These are phyloP conservation scores for Chlorella ohadii DNA, from an alignment of 139 green algal species.

Conservation along the genomic window DNA sequence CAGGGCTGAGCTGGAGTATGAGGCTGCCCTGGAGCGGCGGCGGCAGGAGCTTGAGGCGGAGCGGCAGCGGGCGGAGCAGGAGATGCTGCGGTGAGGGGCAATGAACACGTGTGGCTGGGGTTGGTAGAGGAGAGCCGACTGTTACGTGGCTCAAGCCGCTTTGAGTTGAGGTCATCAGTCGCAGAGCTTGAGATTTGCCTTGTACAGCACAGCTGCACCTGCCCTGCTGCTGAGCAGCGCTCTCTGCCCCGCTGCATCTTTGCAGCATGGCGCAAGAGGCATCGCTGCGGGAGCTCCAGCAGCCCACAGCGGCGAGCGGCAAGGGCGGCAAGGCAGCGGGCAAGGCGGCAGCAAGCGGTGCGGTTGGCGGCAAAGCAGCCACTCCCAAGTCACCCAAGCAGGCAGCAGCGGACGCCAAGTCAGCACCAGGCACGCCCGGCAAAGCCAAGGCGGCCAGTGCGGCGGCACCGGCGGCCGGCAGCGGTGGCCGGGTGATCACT, in stretches of 20 bases:
- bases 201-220: too few species aligned
- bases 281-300: constrained; percentile 28
- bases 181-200: too few species aligned
- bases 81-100: constrained; percentile 55
- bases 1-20: constrained; percentile 51
- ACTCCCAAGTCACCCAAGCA: constrained; percentile 7
- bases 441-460: constrained; percentile 16
- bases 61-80: constrained; percentile 50
- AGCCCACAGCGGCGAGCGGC: background rate
- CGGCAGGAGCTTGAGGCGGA: constrained; percentile 65
- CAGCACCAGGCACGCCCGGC: constrained; percentile 12
- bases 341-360: too few species aligned
- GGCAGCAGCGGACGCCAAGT: background rate
- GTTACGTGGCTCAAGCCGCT: too few species aligned
- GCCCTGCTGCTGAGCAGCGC: background rate
- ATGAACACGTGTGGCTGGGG: too few species aligned
- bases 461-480: background rate
- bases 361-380: too few species aligned
- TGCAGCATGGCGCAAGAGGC: constrained; percentile 23
- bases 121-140: too few species aligned
- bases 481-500: constrained; percentile 16
- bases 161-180: too few species aligned
- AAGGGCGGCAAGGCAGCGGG: background rate
- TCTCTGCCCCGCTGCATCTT: background rate
- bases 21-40: constrained; percentile 74